Conservation (phyloP, 805 yeast genomes). For the Wickerhamomyces queroliae region DNA sequence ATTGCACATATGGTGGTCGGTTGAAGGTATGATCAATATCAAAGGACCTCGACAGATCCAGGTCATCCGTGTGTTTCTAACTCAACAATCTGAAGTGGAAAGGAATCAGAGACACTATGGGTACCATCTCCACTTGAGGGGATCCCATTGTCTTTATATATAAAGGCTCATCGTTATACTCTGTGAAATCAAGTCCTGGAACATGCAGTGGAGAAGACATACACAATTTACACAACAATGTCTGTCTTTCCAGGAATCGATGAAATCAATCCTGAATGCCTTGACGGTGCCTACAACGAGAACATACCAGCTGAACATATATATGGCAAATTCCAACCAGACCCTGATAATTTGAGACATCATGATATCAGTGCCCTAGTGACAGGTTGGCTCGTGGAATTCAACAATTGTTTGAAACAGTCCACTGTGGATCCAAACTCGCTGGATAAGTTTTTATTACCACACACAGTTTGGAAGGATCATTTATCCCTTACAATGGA, state of each 20-base stretch:
- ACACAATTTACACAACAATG: too few species aligned
- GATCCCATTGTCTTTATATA: too few species aligned
- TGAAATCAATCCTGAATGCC: constrained; percentile 21
- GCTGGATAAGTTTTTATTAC: constrained; percentile 21
- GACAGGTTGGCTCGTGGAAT: constrained; percentile 25
- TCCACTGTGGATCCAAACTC: constrained; percentile 8
- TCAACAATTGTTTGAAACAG: constrained; percentile 19
- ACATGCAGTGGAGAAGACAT: too few species aligned
- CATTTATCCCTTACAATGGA: constrained; percentile 30
- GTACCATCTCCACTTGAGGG: too few species aligned
- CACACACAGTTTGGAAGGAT: constrained; percentile 33
- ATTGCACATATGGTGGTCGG: too few species aligned
- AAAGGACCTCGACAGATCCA: too few species aligned
- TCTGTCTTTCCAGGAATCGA: constrained; percentile 16
- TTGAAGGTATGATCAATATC: too few species aligned
- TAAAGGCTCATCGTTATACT: too few species aligned
- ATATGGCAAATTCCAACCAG: constrained; percentile 23
- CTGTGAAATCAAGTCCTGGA: too few species aligned
- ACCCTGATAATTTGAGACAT: constrained; percentile 21
- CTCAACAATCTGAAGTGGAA: too few species aligned
- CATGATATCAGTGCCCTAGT: constrained; percentile 21
- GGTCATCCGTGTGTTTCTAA: too few species aligned
- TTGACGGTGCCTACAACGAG: constrained; percentile 16
- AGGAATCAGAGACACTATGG: too few species aligned
- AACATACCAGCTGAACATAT: constrained; percentile 22